phyloP scores from a whole-genome alignment of 2,329 filamentous ascomycete species.

The Fusarium euwallaceae region DNA sequence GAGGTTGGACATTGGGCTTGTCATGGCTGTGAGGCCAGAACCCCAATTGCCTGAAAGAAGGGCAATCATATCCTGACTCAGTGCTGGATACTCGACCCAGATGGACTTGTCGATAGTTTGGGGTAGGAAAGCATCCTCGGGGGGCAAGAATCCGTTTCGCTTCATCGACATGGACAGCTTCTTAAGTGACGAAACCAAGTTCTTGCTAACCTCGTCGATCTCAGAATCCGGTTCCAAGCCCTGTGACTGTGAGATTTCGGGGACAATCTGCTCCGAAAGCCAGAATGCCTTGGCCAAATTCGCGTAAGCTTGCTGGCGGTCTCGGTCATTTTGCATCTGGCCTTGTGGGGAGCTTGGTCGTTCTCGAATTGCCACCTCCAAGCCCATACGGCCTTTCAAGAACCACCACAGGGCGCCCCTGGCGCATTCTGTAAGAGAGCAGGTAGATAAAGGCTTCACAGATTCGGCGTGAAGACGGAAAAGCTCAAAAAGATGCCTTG shows the following conservation, averaged over 20 bases:
- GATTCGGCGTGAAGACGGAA: constrained; percentile 85
- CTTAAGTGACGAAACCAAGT: constrained; percentile 74
- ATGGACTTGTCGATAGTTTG: constrained; percentile 85
- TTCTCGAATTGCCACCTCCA: constrained; percentile 79
- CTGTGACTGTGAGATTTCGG: constrained; percentile 61
- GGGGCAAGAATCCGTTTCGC: constrained; percentile 82
- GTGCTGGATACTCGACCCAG: constrained; percentile 82
- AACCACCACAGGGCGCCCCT: constrained; percentile 92
- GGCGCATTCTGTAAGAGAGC: constrained; percentile 75
- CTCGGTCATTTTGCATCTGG: constrained; percentile 66
- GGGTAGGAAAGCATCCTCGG: constrained; percentile 76
- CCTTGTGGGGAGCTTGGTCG: constrained; percentile 65
- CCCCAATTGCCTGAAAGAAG: constrained; percentile 75
- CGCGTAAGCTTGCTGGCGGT: constrained; percentile 82
- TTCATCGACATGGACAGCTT: constrained; percentile 87
- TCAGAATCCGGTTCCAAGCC: constrained; percentile 60
- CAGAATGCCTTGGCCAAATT: constrained; percentile 89
- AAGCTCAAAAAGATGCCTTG: constrained; percentile 79
- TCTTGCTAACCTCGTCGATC: constrained; percentile 66
- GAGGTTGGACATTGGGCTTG: constrained; percentile 60
- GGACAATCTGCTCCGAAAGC: constrained; percentile 73
- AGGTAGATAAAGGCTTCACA: constrained; percentile 73
- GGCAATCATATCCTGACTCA: constrained; percentile 78
- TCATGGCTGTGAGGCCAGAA: constrained; percentile 63
- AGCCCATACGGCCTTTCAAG: constrained; percentile 79